Conservation (phyloP, 371 early-diverging fungal genomes). For the Circinella umbellata region DNA sequence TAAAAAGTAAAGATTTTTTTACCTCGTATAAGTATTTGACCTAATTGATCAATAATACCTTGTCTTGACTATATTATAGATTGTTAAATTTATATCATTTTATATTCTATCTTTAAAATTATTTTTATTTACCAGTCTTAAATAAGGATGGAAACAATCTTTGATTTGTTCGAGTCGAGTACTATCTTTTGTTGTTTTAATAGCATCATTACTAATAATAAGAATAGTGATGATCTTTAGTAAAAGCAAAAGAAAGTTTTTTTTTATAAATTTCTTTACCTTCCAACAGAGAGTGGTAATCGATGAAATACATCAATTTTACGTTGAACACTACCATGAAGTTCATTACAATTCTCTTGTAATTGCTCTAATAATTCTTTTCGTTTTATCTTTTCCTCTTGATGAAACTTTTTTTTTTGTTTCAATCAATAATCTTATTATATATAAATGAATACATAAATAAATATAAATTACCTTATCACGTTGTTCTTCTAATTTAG, state of each 20-base stretch:
- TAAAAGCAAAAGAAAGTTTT: too few relatives aligned
- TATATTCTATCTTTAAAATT: too few relatives aligned
- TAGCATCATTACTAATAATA: conserved; percentile 1
- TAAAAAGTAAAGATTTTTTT: too few relatives aligned
- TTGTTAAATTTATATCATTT: too few relatives aligned
- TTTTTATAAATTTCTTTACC: background rate
- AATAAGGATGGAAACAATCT: conserved; percentile 12
- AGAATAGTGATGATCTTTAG: background rate
- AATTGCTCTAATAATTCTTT: background rate
- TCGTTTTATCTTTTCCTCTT: background rate
- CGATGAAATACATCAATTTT: conserved; percentile 10
- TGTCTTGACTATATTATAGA: conserved; percentile 4
- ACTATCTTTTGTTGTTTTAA: background rate
- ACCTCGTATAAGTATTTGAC: conserved; percentile 8
- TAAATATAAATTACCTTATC: background rate
- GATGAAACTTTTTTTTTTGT: background rate
- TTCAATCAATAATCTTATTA: background rate
- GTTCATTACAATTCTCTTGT: background rate
- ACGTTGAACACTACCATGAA: background rate
- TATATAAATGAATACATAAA: background rate
- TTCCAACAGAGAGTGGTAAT: conserved; percentile 1
- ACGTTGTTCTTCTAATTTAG: conserved; percentile 1
- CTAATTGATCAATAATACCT: conserved; percentile 10
- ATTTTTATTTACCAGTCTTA: conserved; percentile 3
- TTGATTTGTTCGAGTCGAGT: conserved; percentile 17